Base-by-base conservation (phyloP, 202 grass and related monocot species). In the Tripidium arundinaceum region DNA sequence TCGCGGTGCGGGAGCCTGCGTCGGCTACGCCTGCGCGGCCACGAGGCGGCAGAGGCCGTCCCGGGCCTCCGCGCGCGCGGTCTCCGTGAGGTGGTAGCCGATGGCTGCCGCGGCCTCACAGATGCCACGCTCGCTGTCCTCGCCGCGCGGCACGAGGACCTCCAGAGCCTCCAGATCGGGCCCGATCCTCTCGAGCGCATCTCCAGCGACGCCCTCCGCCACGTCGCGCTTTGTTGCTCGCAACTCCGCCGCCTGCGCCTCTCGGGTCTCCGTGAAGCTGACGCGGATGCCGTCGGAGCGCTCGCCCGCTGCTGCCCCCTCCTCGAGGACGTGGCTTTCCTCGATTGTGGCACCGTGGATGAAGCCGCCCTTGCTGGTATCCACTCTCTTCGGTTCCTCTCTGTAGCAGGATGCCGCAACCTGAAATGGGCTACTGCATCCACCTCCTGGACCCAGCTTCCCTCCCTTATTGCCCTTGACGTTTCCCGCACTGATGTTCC, bases 341-440 rank as follows among this genome's bases (percentile, higher is more conserved):
- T 99, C 13, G 97, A 99, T 75, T 99, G 97, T 10, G 93, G 90
- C 27, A 74, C 45, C 11, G 42, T 99, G 8, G 92, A 99, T 46
- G 93, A 93, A 85, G 81, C 72, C 6, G 93, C 90, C 19, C 63
- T 99, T 15, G 90, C 83, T 14, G 83, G 73, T 31, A 87, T 99
- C 78, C 68, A 54, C 46, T 93, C 97, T 8, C 74, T 99, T 47
- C 85, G 89, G 12, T 93, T 99, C 70, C 86, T 99, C 64, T 96
- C 97, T 2, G 81, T 99, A 21, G 85, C 92, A 25, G 97, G 97
- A 54, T 96, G 92, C 62, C 89, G 83, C 68, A 96, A 79, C 80
- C 40, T 96, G 71, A 90, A 93, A 72, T 99, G 97, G 97, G 89
- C 90, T 67, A 96, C 86, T 19, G 97, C 93, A 43, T 93, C 92